A percentile compares a stretch with the other conserved stretches of the same genome.
phyloP scores from a whole-genome alignment of 306 rosid genomes.

The Vicia villosa region DNA sequence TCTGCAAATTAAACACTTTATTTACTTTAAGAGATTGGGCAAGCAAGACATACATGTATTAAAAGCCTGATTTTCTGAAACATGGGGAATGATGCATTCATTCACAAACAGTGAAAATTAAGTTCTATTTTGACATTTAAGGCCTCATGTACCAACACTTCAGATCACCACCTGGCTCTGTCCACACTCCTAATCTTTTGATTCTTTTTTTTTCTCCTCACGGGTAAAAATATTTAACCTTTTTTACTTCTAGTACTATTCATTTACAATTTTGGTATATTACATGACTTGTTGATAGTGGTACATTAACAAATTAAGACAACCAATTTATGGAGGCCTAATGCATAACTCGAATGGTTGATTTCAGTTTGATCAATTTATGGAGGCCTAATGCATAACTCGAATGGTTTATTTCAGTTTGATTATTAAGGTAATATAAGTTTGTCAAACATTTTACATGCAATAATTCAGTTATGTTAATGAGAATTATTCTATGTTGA shows the following conservation, averaged over 20 bases:
- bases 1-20: constrained; percentile 47
- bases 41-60: constrained; percentile 41
- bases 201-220: not conserved
- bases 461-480: too few species aligned
- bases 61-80: constrained; percentile 47
- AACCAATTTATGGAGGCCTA: too few species aligned
- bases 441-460: too few species aligned
- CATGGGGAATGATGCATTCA: constrained; percentile 57
- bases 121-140: constrained; percentile 44
- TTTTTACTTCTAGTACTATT: not conserved
- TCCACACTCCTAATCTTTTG: constrained; percentile 6
- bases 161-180: constrained; percentile 45
- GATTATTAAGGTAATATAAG: too few species aligned
- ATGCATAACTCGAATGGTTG: too few species aligned
- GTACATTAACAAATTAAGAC: too few species aligned
- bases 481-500: too few species aligned
- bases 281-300: too few species aligned
- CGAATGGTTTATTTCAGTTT: too few species aligned
- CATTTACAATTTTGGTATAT: too few species aligned
- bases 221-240: not conserved
- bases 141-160: constrained; percentile 42
- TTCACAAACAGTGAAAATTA: constrained; percentile 40
- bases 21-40: constrained; percentile 26
- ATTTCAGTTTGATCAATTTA: too few species aligned
- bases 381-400: too few species aligned